Conservation (phyloP, 257 asterid species). For the Solanum sejunctum region DNA sequence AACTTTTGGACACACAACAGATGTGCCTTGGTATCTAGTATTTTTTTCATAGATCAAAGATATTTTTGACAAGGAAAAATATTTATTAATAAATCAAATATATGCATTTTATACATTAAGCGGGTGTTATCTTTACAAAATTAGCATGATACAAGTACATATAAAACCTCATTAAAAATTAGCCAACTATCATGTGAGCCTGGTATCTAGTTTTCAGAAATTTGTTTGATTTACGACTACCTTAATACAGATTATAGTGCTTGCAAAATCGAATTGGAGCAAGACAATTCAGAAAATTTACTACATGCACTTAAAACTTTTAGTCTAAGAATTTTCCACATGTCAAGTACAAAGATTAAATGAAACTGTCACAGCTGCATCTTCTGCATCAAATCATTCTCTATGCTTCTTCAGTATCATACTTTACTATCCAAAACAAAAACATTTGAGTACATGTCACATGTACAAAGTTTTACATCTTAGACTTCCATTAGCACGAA, state of each 20-base stretch:
- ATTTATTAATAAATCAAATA: neutral
- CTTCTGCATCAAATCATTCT: neutral
- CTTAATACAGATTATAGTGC: neutral
- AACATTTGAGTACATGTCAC: neutral
- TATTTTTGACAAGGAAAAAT: neutral
- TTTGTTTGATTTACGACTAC: neutral
- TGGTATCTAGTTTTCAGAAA: neutral
- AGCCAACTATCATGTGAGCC: neutral
- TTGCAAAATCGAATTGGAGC: neutral
- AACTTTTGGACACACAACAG: neutral
- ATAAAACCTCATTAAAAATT: neutral
- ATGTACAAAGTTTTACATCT: neutral
- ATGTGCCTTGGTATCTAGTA: neutral
- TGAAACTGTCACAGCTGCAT: neutral
- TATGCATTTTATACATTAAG: neutral
- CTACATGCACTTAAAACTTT: neutral
- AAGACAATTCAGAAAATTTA: neutral
- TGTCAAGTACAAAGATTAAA: neutral
- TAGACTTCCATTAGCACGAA: neutral
- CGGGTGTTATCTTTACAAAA: neutral
- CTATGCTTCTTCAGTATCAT: neutral
- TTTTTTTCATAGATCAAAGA: neutral
- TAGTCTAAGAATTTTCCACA: neutral
- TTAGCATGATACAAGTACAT: neutral
- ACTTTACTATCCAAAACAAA: neutral